These are phyloP conservation scores for Cystofilobasidium capitatum DNA, from an alignment of 768 basidiomycete genomes.

Conservation along the genomic window DNA sequence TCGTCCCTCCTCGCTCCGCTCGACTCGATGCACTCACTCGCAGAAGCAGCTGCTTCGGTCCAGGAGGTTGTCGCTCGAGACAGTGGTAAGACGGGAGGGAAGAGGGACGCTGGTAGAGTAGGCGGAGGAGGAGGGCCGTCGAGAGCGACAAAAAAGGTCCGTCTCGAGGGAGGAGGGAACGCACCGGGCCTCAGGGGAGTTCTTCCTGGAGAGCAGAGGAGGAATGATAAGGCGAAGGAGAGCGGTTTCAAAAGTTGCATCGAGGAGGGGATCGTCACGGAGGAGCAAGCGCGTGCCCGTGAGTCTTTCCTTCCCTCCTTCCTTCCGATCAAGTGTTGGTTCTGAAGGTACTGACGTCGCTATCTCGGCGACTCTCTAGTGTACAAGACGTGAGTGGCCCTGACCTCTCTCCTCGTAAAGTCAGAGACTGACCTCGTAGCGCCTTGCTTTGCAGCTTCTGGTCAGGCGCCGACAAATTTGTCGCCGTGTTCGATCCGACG, in stretches of 20 bases:
- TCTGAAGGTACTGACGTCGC: no score
- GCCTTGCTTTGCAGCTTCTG: background rate
- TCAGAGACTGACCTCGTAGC: background rate
- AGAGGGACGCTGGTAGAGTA: background rate
- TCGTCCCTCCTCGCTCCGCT: constrained; percentile 10
- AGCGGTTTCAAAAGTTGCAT: background rate
- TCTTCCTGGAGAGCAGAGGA: no score
- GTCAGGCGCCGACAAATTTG: constrained; percentile 12
- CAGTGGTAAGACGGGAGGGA: background rate
- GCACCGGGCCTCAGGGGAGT: no score
- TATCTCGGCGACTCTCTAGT: no score
- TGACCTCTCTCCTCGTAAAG: background rate
- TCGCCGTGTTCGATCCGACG: constrained; percentile 11
- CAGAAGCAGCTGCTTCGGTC: background rate
- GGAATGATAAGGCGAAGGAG: constrained; percentile 1
- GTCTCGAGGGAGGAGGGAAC: background rate
- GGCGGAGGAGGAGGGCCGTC: background rate
- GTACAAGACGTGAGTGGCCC: background rate
- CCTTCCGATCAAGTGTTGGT: no score
- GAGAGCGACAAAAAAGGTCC: background rate
- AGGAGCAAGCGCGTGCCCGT: background rate
- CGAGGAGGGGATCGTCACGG: constrained; percentile 4
- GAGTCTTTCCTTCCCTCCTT: no score
- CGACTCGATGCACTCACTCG: constrained; percentile 3
- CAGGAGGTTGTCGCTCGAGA: background rate